Evolutionary conservation across 2,329 filamentous ascomycete species (phyloP).

Genomic region (Alternaria atra): DNA sequence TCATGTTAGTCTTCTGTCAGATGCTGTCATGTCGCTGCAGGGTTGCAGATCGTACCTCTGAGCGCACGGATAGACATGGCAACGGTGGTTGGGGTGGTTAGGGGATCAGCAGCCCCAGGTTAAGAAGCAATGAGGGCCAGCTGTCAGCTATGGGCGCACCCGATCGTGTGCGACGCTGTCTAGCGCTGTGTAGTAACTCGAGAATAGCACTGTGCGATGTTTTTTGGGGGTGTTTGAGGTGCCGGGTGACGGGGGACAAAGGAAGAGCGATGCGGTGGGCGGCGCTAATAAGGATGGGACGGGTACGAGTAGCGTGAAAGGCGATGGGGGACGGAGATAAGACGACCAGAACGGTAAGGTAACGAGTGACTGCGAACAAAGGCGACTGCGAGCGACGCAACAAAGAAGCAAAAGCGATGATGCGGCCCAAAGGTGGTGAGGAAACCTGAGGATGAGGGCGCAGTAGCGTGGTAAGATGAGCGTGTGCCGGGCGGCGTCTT

Average conservation of each 20-base stretch:
- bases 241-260: slow-evolving; percentile 23
- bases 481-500: slow-evolving; percentile 7
- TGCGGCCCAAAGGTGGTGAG: slow-evolving; percentile 6
- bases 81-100: slow-evolving; percentile 19
- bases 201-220: slow-evolving; percentile 8
- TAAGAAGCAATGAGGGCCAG: slow-evolving; percentile 17
- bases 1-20: slow-evolving; percentile 19
- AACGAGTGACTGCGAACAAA: slow-evolving; percentile 26
- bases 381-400: slow-evolving; percentile 3
- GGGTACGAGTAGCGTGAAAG: slow-evolving; percentile 3
- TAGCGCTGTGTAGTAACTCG: background rate
- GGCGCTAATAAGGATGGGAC: slow-evolving; percentile 15
- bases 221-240: background rate
- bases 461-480: slow-evolving; percentile 19
- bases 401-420: slow-evolving; percentile 11
- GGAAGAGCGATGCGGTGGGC: slow-evolving; percentile 9
- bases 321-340: background rate
- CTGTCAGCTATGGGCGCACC: slow-evolving; percentile 17
- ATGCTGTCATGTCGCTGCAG: background rate
- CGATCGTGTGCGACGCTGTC: slow-evolving; percentile 14
- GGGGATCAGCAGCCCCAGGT: slow-evolving; percentile 22
- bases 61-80: slow-evolving; percentile 31
- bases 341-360: slow-evolving; percentile 4
- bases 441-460: slow-evolving; percentile 11
- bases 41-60: slow-evolving; percentile 19